These are phyloP conservation scores for Immersiella caudata DNA, from an alignment of 495 filamentous ascomycete species.

Conservation along the genomic window DNA sequence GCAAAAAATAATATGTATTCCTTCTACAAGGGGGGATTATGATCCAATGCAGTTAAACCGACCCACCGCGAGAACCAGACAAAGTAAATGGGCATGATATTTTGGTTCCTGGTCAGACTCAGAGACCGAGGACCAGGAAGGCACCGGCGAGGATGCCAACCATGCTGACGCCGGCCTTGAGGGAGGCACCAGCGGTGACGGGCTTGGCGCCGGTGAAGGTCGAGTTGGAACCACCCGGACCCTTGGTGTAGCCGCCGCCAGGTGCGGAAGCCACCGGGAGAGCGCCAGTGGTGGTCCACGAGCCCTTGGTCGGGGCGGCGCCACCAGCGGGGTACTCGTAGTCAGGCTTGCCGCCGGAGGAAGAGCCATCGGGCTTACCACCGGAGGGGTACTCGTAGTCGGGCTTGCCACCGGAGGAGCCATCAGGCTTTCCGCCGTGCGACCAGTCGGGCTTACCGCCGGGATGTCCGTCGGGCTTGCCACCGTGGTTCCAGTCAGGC, in stretches of 20 bases:
- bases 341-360: neutral
- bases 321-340: neutral
- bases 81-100: neutral
- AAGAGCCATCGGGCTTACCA: neutral
- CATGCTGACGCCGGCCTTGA: conserved; percentile 38
- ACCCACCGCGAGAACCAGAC: neutral
- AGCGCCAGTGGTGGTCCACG: neutral
- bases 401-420: neutral
- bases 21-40: neutral
- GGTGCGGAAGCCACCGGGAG: neutral
- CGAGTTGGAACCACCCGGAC: conserved; percentile 14
- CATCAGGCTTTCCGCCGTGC: neutral
- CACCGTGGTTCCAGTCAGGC: neutral
- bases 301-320: neutral
- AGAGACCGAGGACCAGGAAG: conserved; percentile 7
- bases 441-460: neutral
- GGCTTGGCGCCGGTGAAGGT: conserved; percentile 13
- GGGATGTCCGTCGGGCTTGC: neutral
- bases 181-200: conserved; percentile 19
- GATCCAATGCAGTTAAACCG: neutral
- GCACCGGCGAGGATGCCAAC: conserved; percentile 9
- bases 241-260: conserved; percentile 16
- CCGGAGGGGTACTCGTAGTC: neutral
- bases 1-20: neutral
- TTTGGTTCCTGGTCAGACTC: neutral